Base-by-base conservation (phyloP, 2,329 filamentous ascomycete species). In the Colletotrichum sp. region DNA sequence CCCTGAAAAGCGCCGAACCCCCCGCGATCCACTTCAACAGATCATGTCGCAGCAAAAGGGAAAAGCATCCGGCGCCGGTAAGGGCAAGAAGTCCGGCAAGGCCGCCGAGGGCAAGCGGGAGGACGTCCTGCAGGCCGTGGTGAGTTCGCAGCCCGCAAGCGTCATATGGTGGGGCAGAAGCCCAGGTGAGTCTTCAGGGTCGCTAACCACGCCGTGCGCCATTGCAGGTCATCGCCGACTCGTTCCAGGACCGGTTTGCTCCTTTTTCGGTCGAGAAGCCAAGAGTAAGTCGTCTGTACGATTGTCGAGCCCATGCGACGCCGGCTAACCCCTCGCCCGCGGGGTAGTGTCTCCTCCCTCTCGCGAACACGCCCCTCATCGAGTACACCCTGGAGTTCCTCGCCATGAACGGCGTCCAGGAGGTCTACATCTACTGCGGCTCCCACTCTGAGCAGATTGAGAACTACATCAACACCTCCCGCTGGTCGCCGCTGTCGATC, bases 311-410 rank as follows among this genome's bases (percentile, higher is more conserved):
- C 39, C 15, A 57, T 70, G 72, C 78, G 67, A 77, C 71, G 65
- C 78, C 81, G 71, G 79, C 72, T 24, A n/a, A 34, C 18, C 55
- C 28, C 34, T 26, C 64, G 71, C 72, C 68, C 64, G 34, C 81
- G 44, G 44, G 44, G 44, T 21, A 98, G 95, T 99, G 97, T 88
- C 93, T 99, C 36, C 90, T 99, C 8, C 96, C 96, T 13, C 90
- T 99, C 76, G 97, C 95, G 76, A 99, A 99, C 84, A 96, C 94
- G 3, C 96, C 97, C 44, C 89, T 99, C 78, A 98, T 99, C 86
- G 97, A 99, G 85, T 99, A 99, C 84, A 99, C 96, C 6, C 93
- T 99, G 81, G 96, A 99, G 83, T 99, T 98, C 81, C 92, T 99
- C 1, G 96, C 96, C 78, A 96, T 96, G 90, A 96, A 97, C 75